Evolutionary conservation across 169 alveolate species (phyloP).

Genomic region (Plasmodium malariae): DNA sequence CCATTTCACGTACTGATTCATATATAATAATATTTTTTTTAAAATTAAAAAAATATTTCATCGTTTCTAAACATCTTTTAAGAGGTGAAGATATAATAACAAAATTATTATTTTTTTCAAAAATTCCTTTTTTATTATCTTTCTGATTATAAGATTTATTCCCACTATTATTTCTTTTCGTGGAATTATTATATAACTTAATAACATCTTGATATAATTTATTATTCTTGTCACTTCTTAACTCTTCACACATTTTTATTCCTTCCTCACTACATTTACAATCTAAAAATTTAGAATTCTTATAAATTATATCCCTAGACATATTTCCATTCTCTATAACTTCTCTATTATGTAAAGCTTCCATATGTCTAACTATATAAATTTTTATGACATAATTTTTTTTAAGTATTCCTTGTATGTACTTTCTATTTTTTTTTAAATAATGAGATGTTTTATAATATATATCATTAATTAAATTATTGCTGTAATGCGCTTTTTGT

Average conservation of each 20-base stretch:
- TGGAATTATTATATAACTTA: conserved; percentile 24
- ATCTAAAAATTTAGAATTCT: conserved; percentile 18
- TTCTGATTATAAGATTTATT: background rate
- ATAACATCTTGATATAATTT: conserved; percentile 34
- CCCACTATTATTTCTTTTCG: background rate
- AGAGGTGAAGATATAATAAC: conserved; percentile 56
- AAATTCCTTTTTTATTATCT: conserved; percentile 9
- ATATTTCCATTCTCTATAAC: conserved; percentile 10
- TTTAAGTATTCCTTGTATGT: conserved; percentile 39
- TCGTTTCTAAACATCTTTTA: conserved; percentile 64
- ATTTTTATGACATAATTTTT: conserved; percentile 45
- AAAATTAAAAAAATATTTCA: conserved; percentile 56
- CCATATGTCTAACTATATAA: conserved; percentile 72
- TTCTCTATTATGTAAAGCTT: conserved; percentile 61
- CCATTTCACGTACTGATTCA: conserved; percentile 59
- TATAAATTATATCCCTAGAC: conserved; percentile 40
- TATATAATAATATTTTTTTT: conserved; percentile 52
- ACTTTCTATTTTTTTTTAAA: conserved; percentile 60
- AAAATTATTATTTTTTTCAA: conserved; percentile 41
- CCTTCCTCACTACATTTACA: conserved; percentile 56
- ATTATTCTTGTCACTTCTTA: conserved; percentile 11
- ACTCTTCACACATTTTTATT: conserved; percentile 18
- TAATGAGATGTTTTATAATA: conserved; percentile 41
- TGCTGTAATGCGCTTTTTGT: background rate
- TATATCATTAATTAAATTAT: conserved; percentile 40